Percentiles rank a stretch among this genome's conserved stretches.
phyloP scores from a whole-genome alignment of 352 stramenopile species.

The Aphanomyces astaci region DNA sequence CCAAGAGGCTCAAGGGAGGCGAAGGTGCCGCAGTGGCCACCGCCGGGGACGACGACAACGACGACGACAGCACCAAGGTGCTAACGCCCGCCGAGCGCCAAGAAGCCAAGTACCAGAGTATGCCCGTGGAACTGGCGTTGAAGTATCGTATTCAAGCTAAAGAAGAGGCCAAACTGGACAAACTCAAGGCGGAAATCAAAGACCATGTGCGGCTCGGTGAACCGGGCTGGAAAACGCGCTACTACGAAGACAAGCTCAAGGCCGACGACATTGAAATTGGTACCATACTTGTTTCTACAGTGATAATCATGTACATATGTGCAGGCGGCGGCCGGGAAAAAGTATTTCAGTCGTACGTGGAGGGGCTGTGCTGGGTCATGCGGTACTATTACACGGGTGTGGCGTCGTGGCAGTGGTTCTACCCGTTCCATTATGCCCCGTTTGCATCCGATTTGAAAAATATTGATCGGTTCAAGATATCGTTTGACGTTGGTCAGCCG shows the following conservation, averaged over 20 bases:
- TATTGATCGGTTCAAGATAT: conserved; percentile 83
- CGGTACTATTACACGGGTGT: conserved; percentile 99
- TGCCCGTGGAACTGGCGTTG: conserved; percentile 59
- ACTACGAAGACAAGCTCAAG: conserved; percentile 84
- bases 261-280: conserved; percentile 76
- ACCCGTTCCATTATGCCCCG: conserved; percentile 98
- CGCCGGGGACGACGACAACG: conserved; percentile 37
- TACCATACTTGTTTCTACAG: no score
- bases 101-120: conserved; percentile 60
- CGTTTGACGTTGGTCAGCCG: conserved; percentile 92
- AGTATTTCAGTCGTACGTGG: conserved; percentile 94
- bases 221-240: conserved; percentile 93
- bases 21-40: conserved; percentile 32
- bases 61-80: background rate
- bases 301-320: no score
- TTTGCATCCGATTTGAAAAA: conserved; percentile 90
- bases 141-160: conserved; percentile 77
- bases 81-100: background rate
- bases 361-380: conserved; percentile 98
- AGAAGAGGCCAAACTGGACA: conserved; percentile 65
- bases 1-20: conserved; percentile 40
- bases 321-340: conserved; percentile 70
- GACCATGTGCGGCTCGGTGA: conserved; percentile 94
- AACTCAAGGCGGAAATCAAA: conserved; percentile 79
- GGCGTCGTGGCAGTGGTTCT: conserved; percentile 99